Base-by-base conservation (phyloP, 2,329 filamentous ascomycete genomes). In the Epichloe coenophiala region DNA sequence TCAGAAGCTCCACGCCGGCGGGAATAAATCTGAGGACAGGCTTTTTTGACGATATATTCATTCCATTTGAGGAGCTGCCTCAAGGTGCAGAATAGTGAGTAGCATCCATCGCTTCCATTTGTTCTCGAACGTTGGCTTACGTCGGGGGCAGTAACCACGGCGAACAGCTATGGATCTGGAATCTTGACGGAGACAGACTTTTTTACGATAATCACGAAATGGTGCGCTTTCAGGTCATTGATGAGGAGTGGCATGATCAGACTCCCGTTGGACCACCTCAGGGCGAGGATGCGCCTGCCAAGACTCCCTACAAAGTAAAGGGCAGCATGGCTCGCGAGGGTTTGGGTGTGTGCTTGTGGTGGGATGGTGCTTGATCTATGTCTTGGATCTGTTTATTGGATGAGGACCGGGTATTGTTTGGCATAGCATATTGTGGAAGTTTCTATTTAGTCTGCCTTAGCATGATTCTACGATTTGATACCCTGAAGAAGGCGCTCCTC, bases 11-110 rank as follows among this genome's bases (percentile, higher is more conserved):
- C 37, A 84, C 78, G 1, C 75, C 81, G 7, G 72, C 82, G 2
- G 89, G 86, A 38, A 88, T 94, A 60, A 80, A 82, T 60, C 75
- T 97, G 53, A 81, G 83, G 46, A 84, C 90, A 4, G 88, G 95
- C 55, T 98, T 98, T 66, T 98, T 96, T 59, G 86, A 91, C 59
- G 90, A 97, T 56, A 88, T 98, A 35, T 84, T 88, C 53, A 81
- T 97, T 55, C 88, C 78, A 1, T 80, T 78, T 36, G 77, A 81
- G 50, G 80, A 87, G 56, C 74, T 95, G 4, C 86, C 89, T 39
- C 80, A 86, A 31, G 81, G 80, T n/a, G 81, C 83, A 27, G 77
- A 80, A 63, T 95, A 87, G 84, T 89, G 68, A 69, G 82, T 58
- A n/a, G 46, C 27, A 21, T 11, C 38, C n/a, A 6, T n/a, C 17